Base-by-base conservation (phyloP, 169 alveolate genomes). In the Eimeria necatrix region DNA sequence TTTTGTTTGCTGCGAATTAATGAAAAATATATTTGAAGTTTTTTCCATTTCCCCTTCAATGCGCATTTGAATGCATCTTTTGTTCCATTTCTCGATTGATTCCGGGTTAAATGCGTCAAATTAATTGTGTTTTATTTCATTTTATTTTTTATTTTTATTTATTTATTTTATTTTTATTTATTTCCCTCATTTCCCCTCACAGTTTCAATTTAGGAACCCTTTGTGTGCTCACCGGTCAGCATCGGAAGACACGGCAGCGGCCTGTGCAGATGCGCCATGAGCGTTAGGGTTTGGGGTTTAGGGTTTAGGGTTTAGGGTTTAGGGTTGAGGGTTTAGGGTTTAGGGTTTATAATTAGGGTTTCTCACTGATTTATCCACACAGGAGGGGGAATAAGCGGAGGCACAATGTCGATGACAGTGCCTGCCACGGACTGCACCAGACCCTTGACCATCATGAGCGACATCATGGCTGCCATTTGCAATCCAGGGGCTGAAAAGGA, bases 191-290 rank as follows among this genome's bases (percentile, higher is more conserved):
- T 3, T 14, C n/a, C n/a, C n/a, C n/a, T n/a, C n/a, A n/a, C n/a
- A n/a, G n/a, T n/a, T n/a, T n/a, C n/a, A n/a, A n/a, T n/a, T n/a
- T n/a, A n/a, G n/a, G n/a, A n/a, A n/a, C n/a, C n/a, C n/a, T n/a
- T n/a, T 4, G 32, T 48, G 6, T 22, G 22, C 46, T 68, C 41
- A 96, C 98, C 98, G 12, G 98, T 97, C 3, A 97, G 96, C 98
- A 97, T 97, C 20, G 98, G 98, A 1, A 97, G 94, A 78, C 98
- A 97, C 73, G 98, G 98, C 70, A 97, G 94, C 22, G 97, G 98
- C 91, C 98, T 97, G 91, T 18, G 16, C 8, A 59, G 26, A 70
- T 26, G 10, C 2, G 22, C 52, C 22, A 22, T 4, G 86, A 0
- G n/a, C 6, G 6, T 3, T 4, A 10, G 12, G 48, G 48, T n/a